Evolutionary conservation across 108 stramenopile genomes (phyloP), one percentile per base, ranked within the genome.

Genomic region (Cyclotella distinguenda): DNA sequence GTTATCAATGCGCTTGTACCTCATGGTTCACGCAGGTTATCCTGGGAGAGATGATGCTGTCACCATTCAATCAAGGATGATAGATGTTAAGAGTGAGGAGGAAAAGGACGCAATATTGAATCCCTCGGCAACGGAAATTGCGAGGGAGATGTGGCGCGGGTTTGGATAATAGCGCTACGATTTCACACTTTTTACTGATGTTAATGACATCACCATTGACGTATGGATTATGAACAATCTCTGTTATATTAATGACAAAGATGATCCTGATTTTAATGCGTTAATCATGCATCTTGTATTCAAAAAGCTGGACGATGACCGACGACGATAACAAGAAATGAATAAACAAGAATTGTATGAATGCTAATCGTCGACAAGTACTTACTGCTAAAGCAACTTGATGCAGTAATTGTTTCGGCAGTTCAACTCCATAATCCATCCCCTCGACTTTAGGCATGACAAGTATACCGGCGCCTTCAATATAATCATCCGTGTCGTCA

Each of bases 401-500:
- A 36, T 44, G 18, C 23, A 78, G 32, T 9, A 84, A 6, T 34
- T 48, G 43, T 44, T 78, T 72, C 28, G 80, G 27, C n/a, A 47
- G 65, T 19, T 68, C 69, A 5, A 57, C 16, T n/a, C 53, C 72
- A 45, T 52, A 65, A 15, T 61, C 54, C 0, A 18, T 55, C 21
- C 35, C 49, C 35, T 78, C 66, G 47, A 60, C 46, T 34, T 62
- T 45, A n/a, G 82, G 71, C n/a, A 81, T 80, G 32, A 90, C 43
- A 38, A 90, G 77, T 59, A 84, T 78, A 18, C 84, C 86, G 3
- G 84, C 80, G 61, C 87, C 91, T 46, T 70, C 42, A 44, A 93
- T 56, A 68, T 72, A 90, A 64, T 85, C 77, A 19, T 90, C 86
- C 28, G 90, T 48, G 56, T 90, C 86, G 23, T 77, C 67, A 30